A percentile compares a stretch with the other conserved stretches of the same genome.
Conservation (phyloP, 2,329 filamentous ascomycete genomes). For the Whalleya microplaca region DNA sequence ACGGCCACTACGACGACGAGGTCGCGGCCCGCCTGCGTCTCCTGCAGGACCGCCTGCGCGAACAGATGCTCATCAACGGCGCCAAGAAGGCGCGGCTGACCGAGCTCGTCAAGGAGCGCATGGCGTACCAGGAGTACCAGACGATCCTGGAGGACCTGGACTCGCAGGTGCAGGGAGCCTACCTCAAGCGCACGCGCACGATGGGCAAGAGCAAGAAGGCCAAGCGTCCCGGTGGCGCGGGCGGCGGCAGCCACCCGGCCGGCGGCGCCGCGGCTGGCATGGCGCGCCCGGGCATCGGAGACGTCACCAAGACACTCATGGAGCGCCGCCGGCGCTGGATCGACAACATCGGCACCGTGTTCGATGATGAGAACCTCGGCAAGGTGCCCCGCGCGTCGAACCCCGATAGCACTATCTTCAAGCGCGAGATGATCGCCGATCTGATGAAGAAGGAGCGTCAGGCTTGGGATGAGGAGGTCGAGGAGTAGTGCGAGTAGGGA, state of each 20-base stretch:
- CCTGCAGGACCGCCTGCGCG: slow-evolving; percentile 79
- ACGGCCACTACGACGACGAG: slow-evolving; percentile 90
- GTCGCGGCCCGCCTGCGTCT: slow-evolving; percentile 87
- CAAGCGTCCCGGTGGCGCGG: slow-evolving; percentile 75
- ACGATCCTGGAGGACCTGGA: slow-evolving; percentile 97
- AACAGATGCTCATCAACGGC: slow-evolving; percentile 85
- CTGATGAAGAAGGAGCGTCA: slow-evolving; percentile 78
- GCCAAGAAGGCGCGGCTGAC: slow-evolving; percentile 85
- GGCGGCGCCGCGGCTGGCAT: slow-evolving; percentile 63
- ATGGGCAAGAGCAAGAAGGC: slow-evolving; percentile 94
- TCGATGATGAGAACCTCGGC: slow-evolving; percentile 78
- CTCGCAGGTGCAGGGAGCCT: slow-evolving; percentile 90
- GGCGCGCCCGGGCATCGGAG: slow-evolving; percentile 81
- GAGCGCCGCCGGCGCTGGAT: slow-evolving; percentile 89
- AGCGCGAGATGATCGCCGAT: slow-evolving; percentile 70
- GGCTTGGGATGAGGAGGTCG: slow-evolving; percentile 79
- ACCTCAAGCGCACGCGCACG: slow-evolving; percentile 91
- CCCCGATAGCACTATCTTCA: slow-evolving; percentile 72
- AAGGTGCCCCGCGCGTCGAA: slow-evolving; percentile 71
- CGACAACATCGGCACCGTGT: slow-evolving; percentile 86
- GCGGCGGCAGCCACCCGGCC: slow-evolving; percentile 68
- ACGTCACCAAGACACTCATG: slow-evolving; percentile 90
- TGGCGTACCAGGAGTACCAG: slow-evolving; percentile 95
- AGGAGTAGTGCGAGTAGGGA: slow-evolving; percentile 57
- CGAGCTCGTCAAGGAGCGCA: slow-evolving; percentile 86